Evolutionary conservation across 1,284 basidiomycete genomes (phyloP).

Genomic region (Trichosporon ovoides): DNA sequence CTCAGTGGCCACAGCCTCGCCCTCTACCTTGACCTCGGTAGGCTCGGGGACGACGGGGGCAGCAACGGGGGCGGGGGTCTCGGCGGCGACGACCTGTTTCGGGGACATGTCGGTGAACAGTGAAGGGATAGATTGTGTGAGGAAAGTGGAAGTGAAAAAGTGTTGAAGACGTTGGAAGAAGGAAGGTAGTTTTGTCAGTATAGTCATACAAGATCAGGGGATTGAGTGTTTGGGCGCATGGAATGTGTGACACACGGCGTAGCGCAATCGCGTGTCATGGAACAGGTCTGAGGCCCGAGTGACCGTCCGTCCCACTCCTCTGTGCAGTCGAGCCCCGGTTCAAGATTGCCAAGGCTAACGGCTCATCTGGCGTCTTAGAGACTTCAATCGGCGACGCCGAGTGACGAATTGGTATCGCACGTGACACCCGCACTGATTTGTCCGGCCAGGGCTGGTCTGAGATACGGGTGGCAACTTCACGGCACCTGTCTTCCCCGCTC

Average conservation of each 20-base stretch:
- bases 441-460: too few species aligned
- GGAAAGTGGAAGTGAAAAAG: not conserved
- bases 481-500: not conserved
- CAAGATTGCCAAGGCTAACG: too few species aligned
- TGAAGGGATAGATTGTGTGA: too few species aligned
- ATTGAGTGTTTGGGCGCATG: not conserved
- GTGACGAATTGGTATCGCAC: too few species aligned
- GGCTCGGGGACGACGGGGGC: slow-evolving; percentile 21
- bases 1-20: slow-evolving; percentile 20
- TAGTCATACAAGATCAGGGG: not conserved
- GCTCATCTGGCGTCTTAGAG: too few species aligned
- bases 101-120: not conserved
- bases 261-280: not conserved
- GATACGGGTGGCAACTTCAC: slow-evolving; percentile 1
- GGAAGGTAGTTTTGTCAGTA: not conserved
- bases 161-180: slow-evolving; percentile 3
- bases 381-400: too few species aligned
- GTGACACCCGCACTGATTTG: not conserved
- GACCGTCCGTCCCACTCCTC: not conserved
- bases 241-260: slow-evolving; percentile 4
- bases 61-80: slow-evolving; percentile 16
- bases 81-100: slow-evolving; percentile 58
- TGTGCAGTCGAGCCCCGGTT: too few species aligned
- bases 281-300: not conserved
- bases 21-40: slow-evolving; percentile 15